Conservation (phyloP, 2,329 filamentous ascomycete species). For the Aspergillus tamarii region DNA sequence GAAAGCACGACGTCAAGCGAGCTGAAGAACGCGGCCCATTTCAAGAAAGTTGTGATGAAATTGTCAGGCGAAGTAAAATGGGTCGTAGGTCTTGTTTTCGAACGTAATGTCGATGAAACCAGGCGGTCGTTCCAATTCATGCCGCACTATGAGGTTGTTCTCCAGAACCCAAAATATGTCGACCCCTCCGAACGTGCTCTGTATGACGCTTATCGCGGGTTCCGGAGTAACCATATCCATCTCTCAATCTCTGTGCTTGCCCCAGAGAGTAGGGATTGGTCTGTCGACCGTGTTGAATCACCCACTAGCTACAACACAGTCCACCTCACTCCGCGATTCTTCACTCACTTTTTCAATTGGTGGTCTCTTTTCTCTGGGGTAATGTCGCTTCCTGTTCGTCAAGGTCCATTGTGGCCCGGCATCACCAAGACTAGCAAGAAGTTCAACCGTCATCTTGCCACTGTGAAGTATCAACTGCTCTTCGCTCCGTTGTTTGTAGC, state of each 20-base stretch:
- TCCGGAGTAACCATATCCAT: constrained; percentile 95
- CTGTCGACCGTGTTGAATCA: constrained; percentile 70
- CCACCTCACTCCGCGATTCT: constrained; percentile 91
- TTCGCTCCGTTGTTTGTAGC: constrained; percentile 92
- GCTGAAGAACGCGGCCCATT: constrained; percentile 73
- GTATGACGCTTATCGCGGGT: constrained; percentile 96
- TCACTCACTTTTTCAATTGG: constrained; percentile 98
- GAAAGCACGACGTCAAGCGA: constrained; percentile 67
- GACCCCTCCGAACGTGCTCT: constrained; percentile 58
- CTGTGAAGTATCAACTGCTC: constrained; percentile 95
- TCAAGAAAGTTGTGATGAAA: constrained; percentile 99
- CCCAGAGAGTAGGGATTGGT: constrained; percentile 85
- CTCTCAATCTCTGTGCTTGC: constrained; percentile 89
- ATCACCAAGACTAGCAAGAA: constrained; percentile 98
- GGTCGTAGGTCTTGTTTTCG: constrained; percentile 89
- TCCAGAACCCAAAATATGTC: constrained; percentile 78
- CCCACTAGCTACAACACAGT: constrained; percentile 95
- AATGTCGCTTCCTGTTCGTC: constrained; percentile 91
- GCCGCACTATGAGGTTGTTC: constrained; percentile 86
- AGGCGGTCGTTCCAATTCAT: constrained; percentile 83
- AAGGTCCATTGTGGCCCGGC: constrained; percentile 87
- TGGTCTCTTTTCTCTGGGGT: constrained; percentile 95
- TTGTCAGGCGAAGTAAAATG: constrained; percentile 94
- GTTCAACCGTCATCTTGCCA: constrained; percentile 94
- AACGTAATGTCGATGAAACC: constrained; percentile 74